Percentiles rank a stretch among this genome's conserved stretches.
These are phyloP conservation scores for Huiozyma naganishii DNA, from an alignment of 805 yeast species.

Conservation along the genomic window DNA sequence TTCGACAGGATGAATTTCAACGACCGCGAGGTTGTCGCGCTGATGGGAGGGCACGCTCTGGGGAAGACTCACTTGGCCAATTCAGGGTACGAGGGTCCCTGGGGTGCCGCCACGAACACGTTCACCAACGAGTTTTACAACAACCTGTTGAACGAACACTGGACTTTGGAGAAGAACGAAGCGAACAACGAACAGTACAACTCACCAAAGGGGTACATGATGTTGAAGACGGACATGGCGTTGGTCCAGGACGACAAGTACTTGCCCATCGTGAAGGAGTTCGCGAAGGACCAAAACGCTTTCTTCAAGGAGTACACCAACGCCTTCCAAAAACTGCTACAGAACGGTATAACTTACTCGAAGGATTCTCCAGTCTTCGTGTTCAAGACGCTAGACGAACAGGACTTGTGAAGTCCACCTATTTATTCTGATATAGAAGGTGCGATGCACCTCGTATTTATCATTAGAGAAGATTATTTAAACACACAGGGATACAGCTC, in stretches of 20 bases:
- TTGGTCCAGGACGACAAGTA: constrained; percentile 52
- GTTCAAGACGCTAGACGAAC: constrained; percentile 65
- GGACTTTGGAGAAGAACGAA: constrained; percentile 47
- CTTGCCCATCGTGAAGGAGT: constrained; percentile 49
- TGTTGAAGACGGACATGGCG: constrained; percentile 76
- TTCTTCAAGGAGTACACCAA: constrained; percentile 56
- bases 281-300: constrained; percentile 52
- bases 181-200: constrained; percentile 52
- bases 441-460: no score
- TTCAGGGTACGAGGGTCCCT: constrained; percentile 80
- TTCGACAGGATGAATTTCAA: constrained; percentile 57
- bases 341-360: constrained; percentile 64
- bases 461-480: no score
- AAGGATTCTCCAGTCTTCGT: constrained; percentile 31
- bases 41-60: constrained; percentile 66
- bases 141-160: constrained; percentile 41
- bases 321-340: constrained; percentile 62
- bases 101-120: constrained; percentile 73
- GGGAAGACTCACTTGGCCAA: constrained; percentile 64
- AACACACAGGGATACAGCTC: no score
- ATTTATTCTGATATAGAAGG: not conserved
- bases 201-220: constrained; percentile 63
- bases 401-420: constrained; percentile 26
- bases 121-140: constrained; percentile 68
- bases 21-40: constrained; percentile 63